Percentiles rank a stretch among this genome's conserved stretches.
Conservation (phyloP, 2,329 filamentous ascomycete genomes). For the Nigrospora sphaerica region DNA sequence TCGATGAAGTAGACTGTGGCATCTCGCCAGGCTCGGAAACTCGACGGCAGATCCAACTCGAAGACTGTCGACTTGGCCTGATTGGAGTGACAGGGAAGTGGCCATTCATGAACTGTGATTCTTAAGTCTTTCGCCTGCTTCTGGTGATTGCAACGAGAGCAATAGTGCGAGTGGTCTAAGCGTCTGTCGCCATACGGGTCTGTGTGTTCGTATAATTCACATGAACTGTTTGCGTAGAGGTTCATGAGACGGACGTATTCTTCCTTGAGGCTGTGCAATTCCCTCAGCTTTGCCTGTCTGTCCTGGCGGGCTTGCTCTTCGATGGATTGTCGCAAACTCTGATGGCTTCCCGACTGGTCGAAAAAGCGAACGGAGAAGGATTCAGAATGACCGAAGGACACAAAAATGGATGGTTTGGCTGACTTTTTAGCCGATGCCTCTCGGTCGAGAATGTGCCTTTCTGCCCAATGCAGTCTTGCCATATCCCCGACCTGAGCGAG, state of each 20-base stretch:
- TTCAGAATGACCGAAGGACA: background rate
- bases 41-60: constrained; percentile 1
- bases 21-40: background rate
- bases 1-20: background rate
- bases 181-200: background rate
- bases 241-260: background rate
- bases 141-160: background rate
- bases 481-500: background rate
- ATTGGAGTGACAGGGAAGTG: background rate
- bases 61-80: background rate
- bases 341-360: background rate
- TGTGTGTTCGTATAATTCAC: background rate
- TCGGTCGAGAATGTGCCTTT: background rate
- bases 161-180: background rate
- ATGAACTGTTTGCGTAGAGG: background rate
- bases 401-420: background rate
- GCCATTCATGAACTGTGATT: background rate
- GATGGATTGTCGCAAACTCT: background rate
- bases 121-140: background rate
- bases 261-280: background rate
- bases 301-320: background rate
- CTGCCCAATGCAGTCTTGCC: background rate
- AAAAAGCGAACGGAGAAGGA: background rate
- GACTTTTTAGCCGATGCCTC: background rate
- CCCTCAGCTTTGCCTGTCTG: background rate